Conservation (phyloP, 2,329 filamentous ascomycete genomes). For the Parastagonospora nodorum region DNA sequence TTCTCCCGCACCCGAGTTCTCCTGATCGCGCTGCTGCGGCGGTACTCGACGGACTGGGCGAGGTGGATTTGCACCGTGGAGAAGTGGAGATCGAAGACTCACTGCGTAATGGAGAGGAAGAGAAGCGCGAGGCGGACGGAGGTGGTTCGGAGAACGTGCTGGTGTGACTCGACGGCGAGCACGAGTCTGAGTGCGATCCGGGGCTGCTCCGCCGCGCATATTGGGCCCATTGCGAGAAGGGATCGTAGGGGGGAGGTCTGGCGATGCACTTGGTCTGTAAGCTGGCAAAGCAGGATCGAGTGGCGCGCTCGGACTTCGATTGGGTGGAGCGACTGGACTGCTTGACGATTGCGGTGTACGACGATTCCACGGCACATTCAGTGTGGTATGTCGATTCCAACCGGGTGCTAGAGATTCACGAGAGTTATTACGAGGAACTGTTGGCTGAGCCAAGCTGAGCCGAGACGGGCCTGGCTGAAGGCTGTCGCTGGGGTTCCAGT, state of each 20-base stretch:
- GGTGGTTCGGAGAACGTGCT: neutral
- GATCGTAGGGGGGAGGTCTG: slow-evolving; percentile 6
- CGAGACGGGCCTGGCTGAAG: slow-evolving; percentile 1
- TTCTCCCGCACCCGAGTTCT: slow-evolving; percentile 39
- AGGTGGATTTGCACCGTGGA: slow-evolving; percentile 1
- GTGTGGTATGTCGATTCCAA: neutral
- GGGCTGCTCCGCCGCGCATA: neutral
- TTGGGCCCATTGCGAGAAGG: slow-evolving; percentile 10
- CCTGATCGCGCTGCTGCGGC: slow-evolving; percentile 35
- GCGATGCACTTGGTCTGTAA: neutral
- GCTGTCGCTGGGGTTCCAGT: neutral
- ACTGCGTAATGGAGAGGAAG: slow-evolving; percentile 16
- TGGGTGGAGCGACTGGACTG: slow-evolving; percentile 7
- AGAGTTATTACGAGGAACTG: slow-evolving; percentile 15
- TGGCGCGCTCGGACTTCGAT: neutral
- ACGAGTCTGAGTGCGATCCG: slow-evolving; percentile 1
- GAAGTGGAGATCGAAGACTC: slow-evolving; percentile 11
- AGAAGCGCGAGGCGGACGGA: neutral
- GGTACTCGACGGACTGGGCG: slow-evolving; percentile 20
- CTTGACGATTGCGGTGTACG: slow-evolving; percentile 9
- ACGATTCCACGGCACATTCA: neutral
- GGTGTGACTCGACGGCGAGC: neutral
- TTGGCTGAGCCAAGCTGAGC: slow-evolving; percentile 16
- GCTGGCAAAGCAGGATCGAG: neutral
- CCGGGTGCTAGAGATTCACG: slow-evolving; percentile 11